Base-by-base conservation (phyloP, 495 filamentous ascomycete species). In the Aspergillus sclerotiicarbonarius region DNA sequence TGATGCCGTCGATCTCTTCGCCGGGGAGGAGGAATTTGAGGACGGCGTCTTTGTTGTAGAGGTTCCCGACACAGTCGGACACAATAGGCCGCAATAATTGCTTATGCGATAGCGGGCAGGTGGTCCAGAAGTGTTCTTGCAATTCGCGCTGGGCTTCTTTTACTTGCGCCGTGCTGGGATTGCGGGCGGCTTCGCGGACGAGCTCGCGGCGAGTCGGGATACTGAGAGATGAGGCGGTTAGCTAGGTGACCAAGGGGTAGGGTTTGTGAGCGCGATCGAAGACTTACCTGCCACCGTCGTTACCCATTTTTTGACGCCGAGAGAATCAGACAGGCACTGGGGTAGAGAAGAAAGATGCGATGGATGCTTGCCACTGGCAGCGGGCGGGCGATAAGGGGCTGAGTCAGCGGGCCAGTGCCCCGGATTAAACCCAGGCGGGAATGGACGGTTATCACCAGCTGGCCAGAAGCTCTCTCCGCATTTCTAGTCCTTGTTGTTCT, bases 171-270 rank as follows among this genome's bases (percentile, higher is more conserved):
- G 90, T 87, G 35, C 86, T 95, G 29, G 88, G 90, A 35, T 81
- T 80, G 48, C 88, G 87, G 29, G 91, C 90, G 33, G 92, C 90
- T 70, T 90, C 86, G 64, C 92, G 91, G 71, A 98, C 94, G 33
- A 99, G 89, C 70, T 99, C 94, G 53, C 94, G 89, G 31, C 94
- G 90, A 49, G 87, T 97, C 12, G 94, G 94, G 58, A 99, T 99
- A 68, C 86, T 88, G 56, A 15, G 33, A 13, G 43, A 20, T 9
- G 21, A 21, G 29, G 7, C 54, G 53, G 54, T 58, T 43, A 51
- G 33, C 29, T 48, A 6, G 25, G 15, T 13, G 3, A 15, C 20
- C 18, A 3, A 6, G 18, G 15, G 2, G 19, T 0, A 16, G 13
- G 7, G 7, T 15, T 13, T n/a, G 37, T 37, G 13, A 37, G 3